These are phyloP conservation scores for Ochromonadaceae sp. DNA, from an alignment of 352 stramenopile genomes.

Conservation along the genomic window DNA sequence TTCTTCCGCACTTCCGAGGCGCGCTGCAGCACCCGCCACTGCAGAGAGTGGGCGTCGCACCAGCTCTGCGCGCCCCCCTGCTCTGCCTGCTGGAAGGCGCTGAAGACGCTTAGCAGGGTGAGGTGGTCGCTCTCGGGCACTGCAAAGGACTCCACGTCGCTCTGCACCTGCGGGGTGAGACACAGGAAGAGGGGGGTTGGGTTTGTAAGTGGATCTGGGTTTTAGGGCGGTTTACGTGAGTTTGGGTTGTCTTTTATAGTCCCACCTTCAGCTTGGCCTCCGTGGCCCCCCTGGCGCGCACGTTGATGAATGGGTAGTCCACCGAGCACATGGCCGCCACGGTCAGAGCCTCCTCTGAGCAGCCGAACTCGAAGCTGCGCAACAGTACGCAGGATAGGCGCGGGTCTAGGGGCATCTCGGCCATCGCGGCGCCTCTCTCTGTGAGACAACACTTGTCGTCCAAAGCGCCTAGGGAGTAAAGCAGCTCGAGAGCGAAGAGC, in stretches of 20 bases:
- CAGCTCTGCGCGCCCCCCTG: slow-evolving; percentile 19
- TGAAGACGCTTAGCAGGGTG: slow-evolving; percentile 35
- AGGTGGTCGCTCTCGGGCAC: slow-evolving; percentile 33
- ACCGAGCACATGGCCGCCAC: slow-evolving; percentile 32
- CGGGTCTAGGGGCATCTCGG: slow-evolving; percentile 53
- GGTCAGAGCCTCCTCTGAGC: slow-evolving; percentile 41
- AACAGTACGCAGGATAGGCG: slow-evolving; percentile 35
- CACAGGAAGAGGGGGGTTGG: slow-evolving; percentile 4
- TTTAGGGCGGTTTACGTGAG: slow-evolving; percentile 69
- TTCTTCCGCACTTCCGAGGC: slow-evolving; percentile 28
- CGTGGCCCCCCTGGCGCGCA: not conserved
- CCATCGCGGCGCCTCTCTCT: slow-evolving; percentile 45
- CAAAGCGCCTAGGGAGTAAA: slow-evolving; percentile 50
- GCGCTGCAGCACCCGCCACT: slow-evolving; percentile 22
- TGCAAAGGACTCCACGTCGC: slow-evolving; percentile 31
- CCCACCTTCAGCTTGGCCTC: not conserved
- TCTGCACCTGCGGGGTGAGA: slow-evolving; percentile 13
- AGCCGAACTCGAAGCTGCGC: slow-evolving; percentile 25
- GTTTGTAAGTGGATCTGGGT: slow-evolving; percentile 1
- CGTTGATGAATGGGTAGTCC: slow-evolving; percentile 27
- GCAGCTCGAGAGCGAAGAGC: slow-evolving; percentile 44
- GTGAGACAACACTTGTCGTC: slow-evolving; percentile 43
- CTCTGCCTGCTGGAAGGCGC: slow-evolving; percentile 23
- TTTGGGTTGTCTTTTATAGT: slow-evolving; percentile 40
- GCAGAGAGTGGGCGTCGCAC: slow-evolving; percentile 32